Conservation (phyloP, 2,329 filamentous ascomycete species). For the Colletotrichum musae region DNA sequence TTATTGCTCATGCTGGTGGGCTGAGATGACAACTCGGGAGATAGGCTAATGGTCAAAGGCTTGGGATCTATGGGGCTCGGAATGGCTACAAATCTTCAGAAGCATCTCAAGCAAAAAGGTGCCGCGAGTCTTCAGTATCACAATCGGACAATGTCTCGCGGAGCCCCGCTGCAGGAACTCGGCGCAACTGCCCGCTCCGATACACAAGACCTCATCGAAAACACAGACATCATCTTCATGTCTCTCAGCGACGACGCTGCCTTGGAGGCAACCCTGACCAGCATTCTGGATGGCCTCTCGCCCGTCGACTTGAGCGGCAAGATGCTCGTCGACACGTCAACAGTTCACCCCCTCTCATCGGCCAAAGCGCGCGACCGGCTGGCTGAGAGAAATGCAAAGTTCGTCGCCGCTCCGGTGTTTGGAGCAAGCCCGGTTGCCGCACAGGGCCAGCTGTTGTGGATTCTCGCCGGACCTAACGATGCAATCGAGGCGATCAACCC, state of each 20-base stretch:
- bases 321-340: conserved; percentile 64
- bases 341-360: conserved; percentile 62
- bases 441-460: conserved; percentile 61
- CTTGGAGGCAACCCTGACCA: conserved; percentile 51
- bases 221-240: conserved; percentile 54
- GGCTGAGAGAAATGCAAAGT: conserved; percentile 48
- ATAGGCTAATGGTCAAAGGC: conserved; percentile 45
- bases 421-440: conserved; percentile 65
- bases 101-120: conserved; percentile 48
- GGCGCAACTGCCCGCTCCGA: conserved; percentile 46
- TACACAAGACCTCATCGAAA: conserved; percentile 47
- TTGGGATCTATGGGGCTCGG: conserved; percentile 66
- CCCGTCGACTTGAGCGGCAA: conserved; percentile 52
- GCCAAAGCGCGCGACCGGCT: conserved; percentile 48
- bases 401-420: conserved; percentile 64
- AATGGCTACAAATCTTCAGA: conserved; percentile 66
- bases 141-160: conserved; percentile 64
- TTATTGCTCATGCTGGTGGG: background rate
- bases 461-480: conserved; percentile 57
- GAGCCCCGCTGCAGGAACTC: conserved; percentile 48
- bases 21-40: background rate
- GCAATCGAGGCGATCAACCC: conserved; percentile 55
- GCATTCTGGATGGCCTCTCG: conserved; percentile 44
- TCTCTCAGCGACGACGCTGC: conserved; percentile 60
- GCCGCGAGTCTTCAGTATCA: conserved; percentile 54